Conservation (phyloP, 2,329 filamentous ascomycete genomes). For the Chaetomium sp. region DNA sequence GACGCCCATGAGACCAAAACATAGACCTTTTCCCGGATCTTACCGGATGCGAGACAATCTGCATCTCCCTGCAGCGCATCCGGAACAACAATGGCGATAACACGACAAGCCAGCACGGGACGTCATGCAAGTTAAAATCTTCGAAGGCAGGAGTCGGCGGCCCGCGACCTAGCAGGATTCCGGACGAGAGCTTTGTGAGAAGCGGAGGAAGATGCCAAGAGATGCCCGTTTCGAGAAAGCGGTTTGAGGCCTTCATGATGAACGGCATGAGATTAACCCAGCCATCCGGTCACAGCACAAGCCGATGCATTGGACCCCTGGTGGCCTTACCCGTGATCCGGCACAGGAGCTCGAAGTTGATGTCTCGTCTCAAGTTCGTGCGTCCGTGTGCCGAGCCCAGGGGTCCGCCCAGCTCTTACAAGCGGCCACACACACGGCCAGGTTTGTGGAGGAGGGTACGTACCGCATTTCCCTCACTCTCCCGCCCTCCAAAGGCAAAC, state of each 20-base stretch:
- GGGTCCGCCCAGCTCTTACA: constrained; percentile 31
- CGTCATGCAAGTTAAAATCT: not conserved
- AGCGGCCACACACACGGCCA: constrained; percentile 28
- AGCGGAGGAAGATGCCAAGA: not conserved
- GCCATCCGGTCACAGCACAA: constrained; percentile 43
- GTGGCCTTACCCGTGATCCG: constrained; percentile 31
- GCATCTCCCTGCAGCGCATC: constrained; percentile 19
- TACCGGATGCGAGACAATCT: not conserved
- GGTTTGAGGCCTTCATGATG: constrained; percentile 25
- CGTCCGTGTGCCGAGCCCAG: constrained; percentile 24
- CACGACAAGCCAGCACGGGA: constrained; percentile 11
- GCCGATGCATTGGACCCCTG: constrained; percentile 28
- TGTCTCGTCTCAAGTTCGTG: constrained; percentile 39
- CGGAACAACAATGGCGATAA: constrained; percentile 13
- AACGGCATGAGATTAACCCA: constrained; percentile 43
- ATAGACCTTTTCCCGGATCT: not conserved
- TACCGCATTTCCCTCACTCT: constrained; percentile 6
- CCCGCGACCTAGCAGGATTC: too few species aligned
- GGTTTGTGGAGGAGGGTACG: constrained; percentile 16
- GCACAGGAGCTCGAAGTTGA: constrained; percentile 31
- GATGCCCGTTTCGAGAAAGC: constrained; percentile 24
- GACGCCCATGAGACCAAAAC: not conserved
- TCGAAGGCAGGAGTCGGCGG: too few species aligned
- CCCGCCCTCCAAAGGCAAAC: constrained; percentile 19
- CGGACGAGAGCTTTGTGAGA: too few species aligned